phyloP scores from a whole-genome alignment of 345 rosid species.

The Salix dunnii region DNA sequence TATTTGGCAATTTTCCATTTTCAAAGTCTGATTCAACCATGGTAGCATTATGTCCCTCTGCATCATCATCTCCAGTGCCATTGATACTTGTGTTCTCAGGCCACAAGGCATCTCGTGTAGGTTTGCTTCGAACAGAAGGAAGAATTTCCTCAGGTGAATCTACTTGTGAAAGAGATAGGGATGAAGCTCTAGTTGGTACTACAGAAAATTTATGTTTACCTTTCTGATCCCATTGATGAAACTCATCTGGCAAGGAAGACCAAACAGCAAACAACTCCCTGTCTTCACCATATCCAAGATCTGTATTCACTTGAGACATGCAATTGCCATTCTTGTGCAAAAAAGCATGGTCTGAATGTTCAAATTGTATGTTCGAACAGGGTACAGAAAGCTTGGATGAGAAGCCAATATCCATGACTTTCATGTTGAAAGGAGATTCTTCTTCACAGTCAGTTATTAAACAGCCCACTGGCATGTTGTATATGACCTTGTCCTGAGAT shows the following conservation, averaged over 20 bases:
- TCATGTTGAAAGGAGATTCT: not conserved
- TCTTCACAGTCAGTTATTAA: not conserved
- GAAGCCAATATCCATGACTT: slow-evolving; percentile 6
- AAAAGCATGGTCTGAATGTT: not conserved
- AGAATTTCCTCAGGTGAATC: slow-evolving; percentile 4
- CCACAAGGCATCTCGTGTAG: not conserved
- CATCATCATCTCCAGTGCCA: not conserved
- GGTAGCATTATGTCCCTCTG: not conserved
- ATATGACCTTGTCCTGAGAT: not conserved
- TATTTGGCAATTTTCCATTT: not conserved
- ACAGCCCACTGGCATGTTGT: not conserved
- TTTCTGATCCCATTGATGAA: slow-evolving; percentile 26
- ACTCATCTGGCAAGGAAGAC: not conserved
- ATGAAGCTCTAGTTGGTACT: not conserved
- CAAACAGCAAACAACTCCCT: not conserved
- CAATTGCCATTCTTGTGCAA: not conserved
- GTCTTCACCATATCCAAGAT: slow-evolving; percentile 4
- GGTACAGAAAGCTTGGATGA: slow-evolving; percentile 3
- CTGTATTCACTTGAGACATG: slow-evolving; percentile 7
- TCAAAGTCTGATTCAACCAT: not conserved
- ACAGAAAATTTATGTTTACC: slow-evolving; percentile 14
- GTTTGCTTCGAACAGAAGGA: slow-evolving; percentile 1
- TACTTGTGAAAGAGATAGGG: slow-evolving; percentile 5
- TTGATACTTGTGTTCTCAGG: not conserved
- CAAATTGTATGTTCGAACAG: not conserved